Evolutionary conservation across 1,284 basidiomycete genomes (phyloP), one percentile per base, ranked within the genome.

Genomic region (Cryptococcus sp.): DNA sequence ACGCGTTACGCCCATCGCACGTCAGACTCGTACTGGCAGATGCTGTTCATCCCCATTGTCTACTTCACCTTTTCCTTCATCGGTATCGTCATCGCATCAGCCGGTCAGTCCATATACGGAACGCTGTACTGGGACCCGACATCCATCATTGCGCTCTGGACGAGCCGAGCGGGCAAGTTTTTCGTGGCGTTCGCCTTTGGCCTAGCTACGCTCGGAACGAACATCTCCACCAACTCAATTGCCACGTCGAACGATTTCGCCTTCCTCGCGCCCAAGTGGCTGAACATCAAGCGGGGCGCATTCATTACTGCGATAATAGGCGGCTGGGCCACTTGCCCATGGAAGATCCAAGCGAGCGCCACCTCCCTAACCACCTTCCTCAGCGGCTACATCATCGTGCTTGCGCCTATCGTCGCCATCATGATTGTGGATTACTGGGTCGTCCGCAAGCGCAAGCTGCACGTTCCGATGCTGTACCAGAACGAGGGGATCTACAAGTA

Each of bases 181-280:
- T 90, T 92, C 71, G 85, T 85, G 1, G 81, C 87, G 0, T 85
- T 88, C 72, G 81, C 84, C n/a, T 76, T 90, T 73, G 80, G 82
- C 16, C 77, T 91, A 35, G 84, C 87, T 22, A 88, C 86, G 4
- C 80, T 90, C 53, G 88, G 88, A 38, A 87, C 87, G 50, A 90
- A 90, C 70, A 87, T 90, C 61, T 88, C 75, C 20, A 75, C 78
- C 57, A 82, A 90, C 76, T 87, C 86, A 42, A 80, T 91, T 59
- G 87, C 86, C 38, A 86, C 88, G 1, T 88, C 87, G 0, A 91
- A 91, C 76, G 87, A 91, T 74, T 84, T 90, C 79, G 87, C 85
- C 15, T 88, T 85, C 10, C 73, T 72, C 39, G 62, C 66, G 46
- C 71, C 74, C 3, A 69, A 74, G 56, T 91, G 85, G 66, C 84